Base-by-base conservation (phyloP, 2,329 filamentous ascomycete species). In the Colletotrichum sp. region DNA sequence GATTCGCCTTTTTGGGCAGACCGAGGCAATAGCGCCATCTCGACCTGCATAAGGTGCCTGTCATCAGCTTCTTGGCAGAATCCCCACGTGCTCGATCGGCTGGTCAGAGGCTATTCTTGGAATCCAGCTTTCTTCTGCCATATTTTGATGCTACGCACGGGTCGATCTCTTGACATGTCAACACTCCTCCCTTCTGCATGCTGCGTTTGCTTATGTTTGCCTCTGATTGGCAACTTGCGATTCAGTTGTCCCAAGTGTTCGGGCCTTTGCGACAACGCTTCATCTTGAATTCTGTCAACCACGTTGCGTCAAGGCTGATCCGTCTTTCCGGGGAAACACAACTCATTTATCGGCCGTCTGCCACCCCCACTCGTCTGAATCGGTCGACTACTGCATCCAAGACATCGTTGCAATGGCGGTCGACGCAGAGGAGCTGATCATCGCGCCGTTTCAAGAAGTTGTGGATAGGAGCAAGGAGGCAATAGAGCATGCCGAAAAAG, bases 391-490 rank as follows among this genome's bases (percentile, higher is more conserved):
- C 43, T n/a, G 39, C n/a, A 48, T 48, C 43, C n/a, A 21, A 48
- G n/a, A n/a, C 39, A 39, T 30, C 28, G 2, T 32, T 30, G 32
- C 21, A 48, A 77, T 77, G 74, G 76, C 76, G 10, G 64, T 77
- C 21, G 71, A 77, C 15, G 60, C 67, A 9, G 76, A 77, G 28
- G 76, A 71, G 26, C 76, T 77, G 13, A 71, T 77, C 43, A 60
- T 77, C 26, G 26, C 32, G 26, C 86, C 86, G 18, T 86, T 87
- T 66, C 79, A 79, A 59, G 86, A 87, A 72, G 83, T 87, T 2
- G 82, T 85, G 28, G 82, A 84, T 55, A 80, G 82, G 21, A 85
- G 83, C n/a, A 82, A 81, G 34, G 82, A 84, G n/a, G 86, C 85
- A 13, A 57, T 81, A 10, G 72, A 79, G 43, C 84, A 85, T 63